Percentiles rank a stretch among this genome's conserved stretches.
phyloP scores from a whole-genome alignment of 169 alveolate genomes.

The Cryptosporidium parvum region DNA sequence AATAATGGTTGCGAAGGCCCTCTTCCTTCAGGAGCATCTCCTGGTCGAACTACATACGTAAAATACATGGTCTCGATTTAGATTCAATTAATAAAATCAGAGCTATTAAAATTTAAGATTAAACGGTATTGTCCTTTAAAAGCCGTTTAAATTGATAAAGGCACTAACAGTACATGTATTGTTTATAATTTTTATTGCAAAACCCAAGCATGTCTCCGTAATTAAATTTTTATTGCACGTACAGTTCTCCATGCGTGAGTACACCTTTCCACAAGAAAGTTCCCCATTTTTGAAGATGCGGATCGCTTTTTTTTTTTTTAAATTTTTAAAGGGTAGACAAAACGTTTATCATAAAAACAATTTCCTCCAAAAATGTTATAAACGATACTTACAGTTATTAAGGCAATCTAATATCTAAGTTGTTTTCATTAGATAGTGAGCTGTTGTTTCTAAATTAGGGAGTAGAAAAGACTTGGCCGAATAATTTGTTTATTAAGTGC shows the following conservation, averaged over 20 bases:
- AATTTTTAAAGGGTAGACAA: not conserved
- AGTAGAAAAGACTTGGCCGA: no score
- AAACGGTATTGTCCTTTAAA: not conserved
- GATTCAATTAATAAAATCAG: not conserved
- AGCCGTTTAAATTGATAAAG: not conserved
- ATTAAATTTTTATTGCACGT: conserved; percentile 43
- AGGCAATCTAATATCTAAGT: not conserved
- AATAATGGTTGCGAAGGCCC: conserved; percentile 92
- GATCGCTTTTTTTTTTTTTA: not conserved
- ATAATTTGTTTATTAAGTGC: no score
- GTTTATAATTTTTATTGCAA: not conserved
- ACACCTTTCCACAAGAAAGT: conserved; percentile 65
- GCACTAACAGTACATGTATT: conserved; percentile 11
- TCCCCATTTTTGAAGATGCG: not conserved
- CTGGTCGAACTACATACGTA: conserved; percentile 94
- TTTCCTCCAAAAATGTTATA: not conserved
- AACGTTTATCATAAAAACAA: not conserved
- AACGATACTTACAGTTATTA: not conserved
- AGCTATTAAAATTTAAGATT: not conserved
- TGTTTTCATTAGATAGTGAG: no score
- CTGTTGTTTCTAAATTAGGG: not conserved
- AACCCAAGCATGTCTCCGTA: conserved; percentile 39
- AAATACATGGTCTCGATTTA: conserved; percentile 85
- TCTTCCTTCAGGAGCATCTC: conserved; percentile 95
- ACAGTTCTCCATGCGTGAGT: conserved; percentile 73